Evolutionary conservation across 2,329 filamentous ascomycete genomes (phyloP).

Genomic region (Alternaria sp.): DNA sequence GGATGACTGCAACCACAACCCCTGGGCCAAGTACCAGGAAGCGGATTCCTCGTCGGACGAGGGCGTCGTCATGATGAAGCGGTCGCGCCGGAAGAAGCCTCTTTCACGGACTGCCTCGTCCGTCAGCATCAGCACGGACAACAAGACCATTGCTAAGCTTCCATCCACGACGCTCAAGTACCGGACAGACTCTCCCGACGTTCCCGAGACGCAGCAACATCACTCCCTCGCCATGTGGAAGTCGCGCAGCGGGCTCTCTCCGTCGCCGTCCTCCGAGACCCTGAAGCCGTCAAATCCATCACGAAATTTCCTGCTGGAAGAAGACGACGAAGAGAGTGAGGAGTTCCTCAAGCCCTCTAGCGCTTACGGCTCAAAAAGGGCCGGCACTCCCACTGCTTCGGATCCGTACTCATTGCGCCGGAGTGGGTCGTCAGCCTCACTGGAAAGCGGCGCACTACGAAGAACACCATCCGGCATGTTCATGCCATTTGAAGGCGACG

Average conservation of each 20-base stretch:
- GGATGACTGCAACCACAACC: constrained; percentile 51
- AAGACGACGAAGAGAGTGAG: constrained; percentile 58
- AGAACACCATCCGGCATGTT: constrained; percentile 88
- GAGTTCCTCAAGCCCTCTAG: constrained; percentile 54
- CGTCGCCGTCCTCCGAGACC: constrained; percentile 83
- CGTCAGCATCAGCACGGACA: constrained; percentile 66
- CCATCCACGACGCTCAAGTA: constrained; percentile 89
- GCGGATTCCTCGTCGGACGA: constrained; percentile 71
- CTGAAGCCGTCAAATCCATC: constrained; percentile 73
- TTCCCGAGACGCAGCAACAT: constrained; percentile 58
- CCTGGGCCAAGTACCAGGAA: constrained; percentile 49
- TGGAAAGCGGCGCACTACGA: constrained; percentile 64
- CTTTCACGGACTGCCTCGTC: constrained; percentile 63
- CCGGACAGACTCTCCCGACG: constrained; percentile 76
- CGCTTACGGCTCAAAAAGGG: constrained; percentile 44
- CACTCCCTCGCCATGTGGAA: constrained; percentile 55
- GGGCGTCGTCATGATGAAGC: constrained; percentile 82
- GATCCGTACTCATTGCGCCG: constrained; percentile 28
- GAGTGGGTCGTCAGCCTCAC: constrained; percentile 22
- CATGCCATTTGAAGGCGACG: constrained; percentile 83
- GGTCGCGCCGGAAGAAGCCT: constrained; percentile 56
- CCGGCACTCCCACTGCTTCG: constrained; percentile 45
- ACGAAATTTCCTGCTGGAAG: constrained; percentile 68
- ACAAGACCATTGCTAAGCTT: constrained; percentile 86
- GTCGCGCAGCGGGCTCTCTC: constrained; percentile 60